Evolutionary conservation across 257 asterid species (phyloP), one percentile per base, ranked within the genome.

Genomic region (Solanum piurae): DNA sequence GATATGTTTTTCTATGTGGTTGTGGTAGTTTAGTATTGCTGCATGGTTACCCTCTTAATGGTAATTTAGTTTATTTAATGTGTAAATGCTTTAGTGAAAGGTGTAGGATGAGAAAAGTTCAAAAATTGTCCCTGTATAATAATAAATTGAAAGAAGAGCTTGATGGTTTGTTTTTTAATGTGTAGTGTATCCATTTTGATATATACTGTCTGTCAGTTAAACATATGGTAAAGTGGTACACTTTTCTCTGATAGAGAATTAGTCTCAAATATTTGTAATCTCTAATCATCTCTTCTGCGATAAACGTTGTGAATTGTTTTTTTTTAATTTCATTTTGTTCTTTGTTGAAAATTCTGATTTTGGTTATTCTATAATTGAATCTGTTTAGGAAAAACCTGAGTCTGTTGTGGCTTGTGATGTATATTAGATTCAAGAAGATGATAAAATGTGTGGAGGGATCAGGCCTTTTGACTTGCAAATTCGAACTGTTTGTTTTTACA

Each of bases 1-100:
- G 93, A 95, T 76, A 71, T n/a, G n/a, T 29, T 16, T 89, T 36
- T 62, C 25, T 31, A 16, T 44, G 3, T 27, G 55, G 55, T 46
- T 44, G 2, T 21, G 16, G 6, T 46, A 6, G 40, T 77, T 87
- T 34, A 36, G 64, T 68, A 62, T 72, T 49, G 16, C 87, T 86
- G 14, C 9, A 3, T 9, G 16, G 27, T n/a, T 62, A 44, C 64
- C 66, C 69, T 69, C 20, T 27, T 60, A 23, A 37, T 71, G 52
- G 10, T 16, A 33, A 2, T 36, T 77, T 69, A 86, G 73, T 37
- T 72, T 69, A 89, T 29, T 88, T 85, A 72, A 82, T 71, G 85
- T 38, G 40, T 76, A 58, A 64, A 42, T 69, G 71, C 72, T 69
- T 69, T 69, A 69, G 75, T 69, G 77, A 71, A 71, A 71, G 38